Percentiles rank a stretch among this genome's conserved stretches.
phyloP scores from a whole-genome alignment of 129 eudicot genomes.

The Kitagawia praeruptora region DNA sequence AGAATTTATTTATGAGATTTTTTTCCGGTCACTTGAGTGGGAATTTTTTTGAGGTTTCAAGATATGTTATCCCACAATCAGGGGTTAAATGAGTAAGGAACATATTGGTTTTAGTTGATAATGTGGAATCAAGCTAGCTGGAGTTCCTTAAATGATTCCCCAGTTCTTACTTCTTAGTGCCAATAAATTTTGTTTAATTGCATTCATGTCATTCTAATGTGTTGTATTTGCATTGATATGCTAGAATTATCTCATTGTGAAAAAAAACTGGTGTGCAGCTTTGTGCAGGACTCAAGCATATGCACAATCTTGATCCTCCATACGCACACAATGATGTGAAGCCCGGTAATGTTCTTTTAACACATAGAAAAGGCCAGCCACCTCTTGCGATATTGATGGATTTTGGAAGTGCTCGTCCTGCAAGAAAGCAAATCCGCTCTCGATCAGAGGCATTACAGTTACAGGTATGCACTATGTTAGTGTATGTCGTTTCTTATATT shows the following conservation, averaged over 20 bases:
- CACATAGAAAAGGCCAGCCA: constrained; percentile 75
- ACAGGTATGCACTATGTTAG: constrained; percentile 38
- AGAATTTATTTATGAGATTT: not conserved
- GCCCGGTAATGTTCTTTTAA: constrained; percentile 83
- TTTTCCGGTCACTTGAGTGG: not conserved
- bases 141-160: not conserved
- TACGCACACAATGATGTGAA: constrained; percentile 94
- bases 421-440: constrained; percentile 69
- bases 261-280: constrained; percentile 40
- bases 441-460: constrained; percentile 86
- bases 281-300: constrained; percentile 89
- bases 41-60: not conserved
- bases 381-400: constrained; percentile 89
- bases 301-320: constrained; percentile 82
- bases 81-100: not conserved
- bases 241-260: constrained; percentile 12
- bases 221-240: constrained; percentile 14
- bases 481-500: not conserved
- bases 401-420: constrained; percentile 94
- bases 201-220: not conserved
- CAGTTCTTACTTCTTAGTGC: not conserved
- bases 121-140: not conserved
- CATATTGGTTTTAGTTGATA: not conserved
- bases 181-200: not conserved
- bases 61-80: not conserved